These are phyloP conservation scores for Termitomyces sp. DNA, from an alignment of 768 basidiomycete genomes.

Conservation along the genomic window DNA sequence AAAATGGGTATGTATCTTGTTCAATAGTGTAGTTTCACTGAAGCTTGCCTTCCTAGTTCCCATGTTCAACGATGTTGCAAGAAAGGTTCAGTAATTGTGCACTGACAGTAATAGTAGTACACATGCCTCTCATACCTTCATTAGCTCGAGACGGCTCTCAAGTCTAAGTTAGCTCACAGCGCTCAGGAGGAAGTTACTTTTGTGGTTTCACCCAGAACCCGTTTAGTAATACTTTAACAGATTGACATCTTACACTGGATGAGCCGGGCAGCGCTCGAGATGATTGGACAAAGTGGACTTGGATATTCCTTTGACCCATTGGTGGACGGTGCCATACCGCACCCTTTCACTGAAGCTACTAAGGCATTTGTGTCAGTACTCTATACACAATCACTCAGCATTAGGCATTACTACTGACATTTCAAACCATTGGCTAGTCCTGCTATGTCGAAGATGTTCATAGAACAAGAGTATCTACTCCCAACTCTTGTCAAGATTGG, in stretches of 20 bases:
- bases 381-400: not conserved
- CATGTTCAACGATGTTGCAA: conserved; percentile 11
- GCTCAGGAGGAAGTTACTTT: conserved; percentile 1
- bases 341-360: conserved; percentile 4
- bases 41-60: conserved; percentile 1
- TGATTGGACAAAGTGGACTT: conserved; percentile 14
- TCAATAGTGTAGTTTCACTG: not conserved
- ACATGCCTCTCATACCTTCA: not conserved
- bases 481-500: conserved; percentile 10
- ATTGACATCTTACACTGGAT: conserved; percentile 17
- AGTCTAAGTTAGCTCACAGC: not conserved
- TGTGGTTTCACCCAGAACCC: no score
- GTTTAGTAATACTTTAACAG: conserved; percentile 1
- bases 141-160: conserved; percentile 7
- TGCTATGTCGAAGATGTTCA: not conserved
- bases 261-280: conserved; percentile 10
- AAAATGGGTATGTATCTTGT: conserved; percentile 1
- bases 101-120: not conserved
- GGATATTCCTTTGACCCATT: conserved; percentile 16
- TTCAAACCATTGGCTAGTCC: not conserved
- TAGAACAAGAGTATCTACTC: not conserved
- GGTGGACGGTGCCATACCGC: not conserved
- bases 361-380: conserved; percentile 6
- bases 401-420: not conserved
- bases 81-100: conserved; percentile 4